Evolutionary conservation across 768 basidiomycete species (phyloP).

Genomic region (Erythrobasidium yunnanense): DNA sequence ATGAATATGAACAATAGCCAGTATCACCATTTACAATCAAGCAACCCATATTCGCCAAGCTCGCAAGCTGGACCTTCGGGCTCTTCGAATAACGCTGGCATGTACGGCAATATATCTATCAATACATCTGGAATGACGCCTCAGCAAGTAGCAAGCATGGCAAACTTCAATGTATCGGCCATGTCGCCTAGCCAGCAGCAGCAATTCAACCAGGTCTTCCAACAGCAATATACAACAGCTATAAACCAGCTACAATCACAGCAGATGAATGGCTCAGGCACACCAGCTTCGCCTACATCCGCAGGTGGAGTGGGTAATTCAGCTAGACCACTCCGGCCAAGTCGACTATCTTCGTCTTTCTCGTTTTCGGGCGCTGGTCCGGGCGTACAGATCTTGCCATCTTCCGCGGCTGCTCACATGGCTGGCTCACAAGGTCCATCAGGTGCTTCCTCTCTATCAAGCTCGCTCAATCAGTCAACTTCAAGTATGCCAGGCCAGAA

Average conservation of each 20-base stretch:
- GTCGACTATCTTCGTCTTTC: slow-evolving; percentile 17
- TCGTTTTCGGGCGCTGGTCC: slow-evolving; percentile 10
- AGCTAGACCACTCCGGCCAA: slow-evolving; percentile 4
- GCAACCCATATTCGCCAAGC: not conserved
- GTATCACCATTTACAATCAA: not conserved
- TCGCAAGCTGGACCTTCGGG: not conserved
- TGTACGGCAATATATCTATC: not conserved
- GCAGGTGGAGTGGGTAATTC: not conserved
- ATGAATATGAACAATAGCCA: not conserved
- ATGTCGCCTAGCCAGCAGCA: not conserved
- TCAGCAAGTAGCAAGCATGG: slow-evolving; percentile 5
- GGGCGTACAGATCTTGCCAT: not conserved
- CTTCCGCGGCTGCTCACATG: slow-evolving; percentile 12
- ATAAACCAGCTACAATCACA: not conserved
- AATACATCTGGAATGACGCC: not conserved
- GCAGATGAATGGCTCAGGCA: not conserved
- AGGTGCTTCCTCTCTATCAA: not conserved
- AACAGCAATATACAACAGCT: not conserved
- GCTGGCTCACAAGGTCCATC: too few relatives aligned
- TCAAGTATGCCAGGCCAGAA: not conserved
- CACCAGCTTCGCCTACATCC: not conserved
- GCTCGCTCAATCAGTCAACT: not conserved
- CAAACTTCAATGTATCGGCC: not conserved
- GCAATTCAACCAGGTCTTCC: not conserved
- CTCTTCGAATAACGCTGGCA: not conserved